Evolutionary conservation across 2,329 filamentous ascomycete species (phyloP).

Genomic region (Mycogone perniciosa): DNA sequence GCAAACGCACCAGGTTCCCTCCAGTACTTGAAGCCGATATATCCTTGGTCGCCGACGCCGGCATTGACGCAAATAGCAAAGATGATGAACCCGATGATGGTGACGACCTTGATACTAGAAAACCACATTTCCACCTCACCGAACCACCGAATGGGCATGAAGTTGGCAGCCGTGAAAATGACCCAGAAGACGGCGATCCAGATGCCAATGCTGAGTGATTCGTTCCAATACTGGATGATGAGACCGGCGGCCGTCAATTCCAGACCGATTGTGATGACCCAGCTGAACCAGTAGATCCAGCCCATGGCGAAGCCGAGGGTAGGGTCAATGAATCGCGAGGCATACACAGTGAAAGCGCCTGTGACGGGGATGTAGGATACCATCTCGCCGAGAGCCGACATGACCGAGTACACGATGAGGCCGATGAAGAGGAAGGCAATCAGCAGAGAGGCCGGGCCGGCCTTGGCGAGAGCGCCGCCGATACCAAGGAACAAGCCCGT

Average conservation of each 20-base stretch:
- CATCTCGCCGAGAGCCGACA: conserved; percentile 66
- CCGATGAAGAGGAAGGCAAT: conserved; percentile 66
- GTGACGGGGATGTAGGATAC: conserved; percentile 71
- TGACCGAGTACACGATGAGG: conserved; percentile 67
- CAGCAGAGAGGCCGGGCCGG: conserved; percentile 60
- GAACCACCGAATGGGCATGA: conserved; percentile 65
- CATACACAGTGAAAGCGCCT: conserved; percentile 71
- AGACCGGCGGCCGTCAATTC: conserved; percentile 67
- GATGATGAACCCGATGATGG: conserved; percentile 68
- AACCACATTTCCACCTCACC: conserved; percentile 78
- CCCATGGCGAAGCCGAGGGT: conserved; percentile 72
- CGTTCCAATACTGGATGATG: conserved; percentile 70
- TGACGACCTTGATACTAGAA: conserved; percentile 69
- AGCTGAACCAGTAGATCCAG: conserved; percentile 80
- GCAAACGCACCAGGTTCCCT: conserved; percentile 60
- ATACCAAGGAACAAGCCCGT: conserved; percentile 68
- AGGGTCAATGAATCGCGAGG: conserved; percentile 66
- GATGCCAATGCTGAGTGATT: conserved; percentile 57
- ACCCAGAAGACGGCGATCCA: conserved; percentile 71
- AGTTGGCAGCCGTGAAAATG: conserved; percentile 61
- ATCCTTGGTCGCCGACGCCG: conserved; percentile 61
- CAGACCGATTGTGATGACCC: conserved; percentile 65
- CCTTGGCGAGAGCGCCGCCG: conserved; percentile 54
- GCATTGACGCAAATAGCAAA: conserved; percentile 71
- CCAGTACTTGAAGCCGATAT: conserved; percentile 71